Conservation (phyloP, 805 yeast genomes). For the Cyberlindnera misumaiensis region DNA sequence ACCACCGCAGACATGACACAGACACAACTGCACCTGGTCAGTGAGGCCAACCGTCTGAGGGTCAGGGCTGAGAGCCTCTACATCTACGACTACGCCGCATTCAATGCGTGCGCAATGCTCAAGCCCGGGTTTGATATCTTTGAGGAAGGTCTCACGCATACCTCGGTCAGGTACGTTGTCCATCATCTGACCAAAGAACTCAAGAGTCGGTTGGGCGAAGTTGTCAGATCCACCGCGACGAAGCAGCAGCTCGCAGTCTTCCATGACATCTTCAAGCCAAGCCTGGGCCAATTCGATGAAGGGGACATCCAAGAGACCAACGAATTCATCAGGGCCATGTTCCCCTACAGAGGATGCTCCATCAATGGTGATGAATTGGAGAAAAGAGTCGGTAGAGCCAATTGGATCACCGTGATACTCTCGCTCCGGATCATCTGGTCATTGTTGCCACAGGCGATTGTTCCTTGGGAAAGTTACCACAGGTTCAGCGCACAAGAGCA, state of each 20-base stretch:
- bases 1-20: not conserved
- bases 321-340: conserved; percentile 23
- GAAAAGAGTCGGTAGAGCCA: conserved; percentile 17
- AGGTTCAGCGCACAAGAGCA: conserved; percentile 24
- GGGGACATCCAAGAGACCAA: conserved; percentile 24
- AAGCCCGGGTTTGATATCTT: conserved; percentile 21
- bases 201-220: conserved; percentile 20
- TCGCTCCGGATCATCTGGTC: conserved; percentile 29
- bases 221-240: conserved; percentile 13
- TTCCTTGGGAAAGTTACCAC: conserved; percentile 29
- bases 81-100: conserved; percentile 27
- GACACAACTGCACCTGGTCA: conserved; percentile 21
- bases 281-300: conserved; percentile 28
- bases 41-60: conserved; percentile 24
- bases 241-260: conserved; percentile 16
- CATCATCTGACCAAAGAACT: conserved; percentile 27
- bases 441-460: conserved; percentile 27
- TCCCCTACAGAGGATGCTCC: conserved; percentile 33
- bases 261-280: conserved; percentile 29
- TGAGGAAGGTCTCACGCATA: conserved; percentile 22
- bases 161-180: conserved; percentile 28
- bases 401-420: conserved; percentile 23
- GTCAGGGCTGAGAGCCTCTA: conserved; percentile 25
- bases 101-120: conserved; percentile 22
- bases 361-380: conserved; percentile 26